Base-by-base conservation (phyloP, 2,329 filamentous ascomycete genomes). In the Phialophora verrucosa region DNA sequence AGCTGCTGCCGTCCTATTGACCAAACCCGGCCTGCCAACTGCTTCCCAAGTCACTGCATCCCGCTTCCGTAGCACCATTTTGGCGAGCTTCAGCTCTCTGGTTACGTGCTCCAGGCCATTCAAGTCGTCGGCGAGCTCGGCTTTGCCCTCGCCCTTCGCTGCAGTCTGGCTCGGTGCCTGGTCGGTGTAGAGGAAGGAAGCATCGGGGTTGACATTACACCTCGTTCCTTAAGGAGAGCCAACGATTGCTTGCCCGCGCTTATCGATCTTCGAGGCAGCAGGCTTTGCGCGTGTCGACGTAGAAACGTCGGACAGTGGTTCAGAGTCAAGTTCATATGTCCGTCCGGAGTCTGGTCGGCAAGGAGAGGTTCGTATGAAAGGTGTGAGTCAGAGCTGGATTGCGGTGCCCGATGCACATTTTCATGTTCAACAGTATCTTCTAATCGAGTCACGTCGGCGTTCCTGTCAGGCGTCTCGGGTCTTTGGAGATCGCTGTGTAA, bases 241-340 rank as follows among this genome's bases (percentile, higher is more conserved):
- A 67, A 32, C 6, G 67, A 53, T 20, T 42, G 58, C 54, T 63
- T 67, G 4, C 67, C 64, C 14, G 23, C 49, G 29, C 58, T 64
- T 7, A 62, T 17, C 12, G 59, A 49, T 49, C 66, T 49, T 55
- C 38, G 53, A 6, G 63, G 59, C 38, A 57, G 25, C 8, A 38
- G 32, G 25, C 63, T 60, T 57, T 66, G 58, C 25, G 20, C 51
- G 14, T 70, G 68, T 42, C 68, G 67, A n/a, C 68, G 63, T 23
- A 59, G 53, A 53, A 68, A 70, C 6, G 66, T 70, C n/a, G 65
- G 58, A 44, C 68, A 70, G 7, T 59, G 65, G 20, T 63, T 64
- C 51, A 63, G 12, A 20, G 55, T 12, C 2, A 51, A 58, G 20
- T 31, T 55, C 31, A 35, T 56, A 23, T 42, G 53, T 31, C 31